These are phyloP conservation scores for Neurospora discreta DNA, from an alignment of 495 filamentous ascomycete genomes.

Conservation along the genomic window DNA sequence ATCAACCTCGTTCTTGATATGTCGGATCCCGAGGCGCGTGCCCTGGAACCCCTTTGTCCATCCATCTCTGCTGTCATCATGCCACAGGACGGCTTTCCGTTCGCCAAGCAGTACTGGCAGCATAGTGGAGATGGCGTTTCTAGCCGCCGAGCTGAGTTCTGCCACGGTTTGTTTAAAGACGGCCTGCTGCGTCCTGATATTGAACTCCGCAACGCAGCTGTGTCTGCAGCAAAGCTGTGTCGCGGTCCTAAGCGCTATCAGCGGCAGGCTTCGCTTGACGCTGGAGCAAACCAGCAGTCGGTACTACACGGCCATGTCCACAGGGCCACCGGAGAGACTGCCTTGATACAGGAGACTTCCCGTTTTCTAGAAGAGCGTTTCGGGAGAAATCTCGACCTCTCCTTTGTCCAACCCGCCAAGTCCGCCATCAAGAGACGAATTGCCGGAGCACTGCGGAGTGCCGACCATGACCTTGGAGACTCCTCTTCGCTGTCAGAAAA, in stretches of 20 bases:
- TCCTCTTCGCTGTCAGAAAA: slow-evolving; percentile 17
- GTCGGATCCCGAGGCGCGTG: slow-evolving; percentile 37
- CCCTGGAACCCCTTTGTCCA: slow-evolving; percentile 27
- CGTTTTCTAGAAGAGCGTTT: slow-evolving; percentile 92
- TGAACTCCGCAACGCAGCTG: slow-evolving; percentile 5
- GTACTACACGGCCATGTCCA: slow-evolving; percentile 5
- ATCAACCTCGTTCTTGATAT: slow-evolving; percentile 54
- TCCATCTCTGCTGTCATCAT: slow-evolving; percentile 62
- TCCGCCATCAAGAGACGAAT: slow-evolving; percentile 78
- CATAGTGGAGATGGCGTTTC: slow-evolving; percentile 93
- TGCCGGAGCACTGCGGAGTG: slow-evolving; percentile 66
- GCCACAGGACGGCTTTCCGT: slow-evolving; percentile 47
- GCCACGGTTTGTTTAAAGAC: slow-evolving; percentile 59
- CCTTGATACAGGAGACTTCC: slow-evolving; percentile 48
- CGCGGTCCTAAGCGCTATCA: slow-evolving; percentile 68
- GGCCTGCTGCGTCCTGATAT: slow-evolving; percentile 51
- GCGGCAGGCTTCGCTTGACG: slow-evolving; percentile 43
- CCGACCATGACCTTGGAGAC: slow-evolving; percentile 48
- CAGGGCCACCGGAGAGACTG: not conserved
- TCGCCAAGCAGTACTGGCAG: slow-evolving; percentile 91
- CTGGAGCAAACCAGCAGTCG: slow-evolving; percentile 3
- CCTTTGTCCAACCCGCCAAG: slow-evolving; percentile 70
- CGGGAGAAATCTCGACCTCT: slow-evolving; percentile 75
- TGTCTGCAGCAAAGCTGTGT: slow-evolving; percentile 30
- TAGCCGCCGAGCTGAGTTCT: slow-evolving; percentile 85